Percentiles rank a stretch among this genome's conserved stretches.
Evolutionary conservation across 2,329 filamentous ascomycete species (phyloP).

Genomic region (Colletotrichum higginsianum): DNA sequence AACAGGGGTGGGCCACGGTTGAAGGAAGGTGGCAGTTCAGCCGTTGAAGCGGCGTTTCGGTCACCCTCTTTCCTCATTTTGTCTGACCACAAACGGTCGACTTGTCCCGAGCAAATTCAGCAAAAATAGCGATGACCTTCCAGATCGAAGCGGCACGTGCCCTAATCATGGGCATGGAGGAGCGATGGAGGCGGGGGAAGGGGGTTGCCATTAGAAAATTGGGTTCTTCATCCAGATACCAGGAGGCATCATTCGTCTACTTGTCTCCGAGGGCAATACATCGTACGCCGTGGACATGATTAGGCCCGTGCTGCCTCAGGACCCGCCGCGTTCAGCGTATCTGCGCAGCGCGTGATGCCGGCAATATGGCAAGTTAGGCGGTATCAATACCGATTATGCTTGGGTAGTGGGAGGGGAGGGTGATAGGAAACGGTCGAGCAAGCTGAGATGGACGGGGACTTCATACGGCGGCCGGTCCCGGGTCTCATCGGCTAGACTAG

Average conservation of each 20-base stretch:
- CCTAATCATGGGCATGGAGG: background rate
- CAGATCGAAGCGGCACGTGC: background rate
- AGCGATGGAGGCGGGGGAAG: background rate
- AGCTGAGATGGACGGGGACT: conserved; percentile 26
- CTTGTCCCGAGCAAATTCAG: background rate
- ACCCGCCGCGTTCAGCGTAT: background rate
- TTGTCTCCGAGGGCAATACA: background rate
- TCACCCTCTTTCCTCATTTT: background rate
- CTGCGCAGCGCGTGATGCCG: background rate
- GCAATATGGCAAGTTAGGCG: background rate
- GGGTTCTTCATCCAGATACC: background rate
- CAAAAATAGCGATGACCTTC: background rate
- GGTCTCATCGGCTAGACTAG: background rate
- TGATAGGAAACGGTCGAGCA: background rate
- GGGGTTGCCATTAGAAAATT: background rate
- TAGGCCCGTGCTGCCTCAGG: background rate
- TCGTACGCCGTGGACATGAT: background rate
- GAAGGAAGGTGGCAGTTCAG: background rate
- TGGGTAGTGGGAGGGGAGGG: background rate
- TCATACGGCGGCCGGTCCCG: conserved; percentile 24
- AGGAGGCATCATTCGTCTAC: background rate
- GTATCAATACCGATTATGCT: background rate
- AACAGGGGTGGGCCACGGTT: conserved; percentile 4
- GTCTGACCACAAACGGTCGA: background rate
- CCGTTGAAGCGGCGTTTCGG: background rate